Evolutionary conservation across 352 stramenopile species (phyloP).

Genomic region (Globisporangium emineosum): DNA sequence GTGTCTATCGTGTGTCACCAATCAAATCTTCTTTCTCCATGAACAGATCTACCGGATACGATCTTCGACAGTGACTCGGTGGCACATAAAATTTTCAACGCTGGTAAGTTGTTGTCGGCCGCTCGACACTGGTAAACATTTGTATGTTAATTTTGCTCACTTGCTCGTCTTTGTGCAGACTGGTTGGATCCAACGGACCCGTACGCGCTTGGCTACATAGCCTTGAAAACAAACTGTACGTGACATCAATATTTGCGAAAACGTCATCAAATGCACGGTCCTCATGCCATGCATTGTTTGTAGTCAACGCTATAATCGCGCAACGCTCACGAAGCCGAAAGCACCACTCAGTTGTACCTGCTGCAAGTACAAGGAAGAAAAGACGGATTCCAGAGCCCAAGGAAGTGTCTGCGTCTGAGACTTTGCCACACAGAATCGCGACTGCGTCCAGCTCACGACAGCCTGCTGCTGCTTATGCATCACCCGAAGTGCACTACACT

Average conservation of each 20-base stretch:
- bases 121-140: background rate
- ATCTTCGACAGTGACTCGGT: conserved; percentile 54
- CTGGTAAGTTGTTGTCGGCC: conserved; percentile 27
- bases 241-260: background rate
- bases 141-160: background rate
- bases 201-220: conserved; percentile 43
- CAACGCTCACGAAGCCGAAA: background rate
- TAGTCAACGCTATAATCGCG: conserved; percentile 3
- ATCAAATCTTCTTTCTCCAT: conserved; percentile 9
- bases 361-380: conserved; percentile 9
- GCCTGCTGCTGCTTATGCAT: background rate
- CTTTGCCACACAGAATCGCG: background rate
- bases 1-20: background rate
- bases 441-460: background rate
- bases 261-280: background rate
- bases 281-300: background rate
- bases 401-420: background rate
- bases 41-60: conserved; percentile 45
- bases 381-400: background rate
- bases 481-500: conserved; percentile 18
- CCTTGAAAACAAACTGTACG: conserved; percentile 45
- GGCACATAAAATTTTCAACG: conserved; percentile 67
- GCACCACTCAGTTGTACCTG: background rate
- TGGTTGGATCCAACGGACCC: conserved; percentile 43
- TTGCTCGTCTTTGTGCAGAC: conserved; percentile 8